These are phyloP conservation scores for Metschnikowia shivogae DNA, from an alignment of 805 yeast species.

Conservation along the genomic window DNA sequence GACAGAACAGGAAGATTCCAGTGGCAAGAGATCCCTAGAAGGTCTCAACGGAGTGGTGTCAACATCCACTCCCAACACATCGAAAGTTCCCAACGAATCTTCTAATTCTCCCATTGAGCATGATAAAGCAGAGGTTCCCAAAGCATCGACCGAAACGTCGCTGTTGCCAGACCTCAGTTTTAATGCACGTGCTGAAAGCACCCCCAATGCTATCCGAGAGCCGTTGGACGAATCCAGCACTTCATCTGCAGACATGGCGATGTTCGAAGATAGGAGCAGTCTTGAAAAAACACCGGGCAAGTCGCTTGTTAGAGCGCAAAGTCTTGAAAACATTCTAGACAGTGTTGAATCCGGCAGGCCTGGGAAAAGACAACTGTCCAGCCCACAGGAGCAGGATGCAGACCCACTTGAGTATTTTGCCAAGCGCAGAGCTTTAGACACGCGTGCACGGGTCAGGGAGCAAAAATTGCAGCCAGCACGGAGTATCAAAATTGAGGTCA, in stretches of 20 bases:
- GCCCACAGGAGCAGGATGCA: not conserved
- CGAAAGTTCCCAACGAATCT: not conserved
- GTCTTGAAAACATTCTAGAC: constrained; percentile 3
- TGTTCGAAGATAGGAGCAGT: not conserved
- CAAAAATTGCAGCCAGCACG: constrained; percentile 2
- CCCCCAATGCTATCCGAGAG: constrained; percentile 1
- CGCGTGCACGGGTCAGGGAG: not conserved
- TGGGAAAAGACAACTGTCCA: not conserved
- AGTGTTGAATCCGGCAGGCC: not conserved
- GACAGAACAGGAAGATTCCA: not conserved
- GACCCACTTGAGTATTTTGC: constrained; percentile 4
- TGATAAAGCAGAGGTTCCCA: not conserved
- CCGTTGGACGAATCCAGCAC: constrained; percentile 1
- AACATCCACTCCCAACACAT: constrained; percentile 3
- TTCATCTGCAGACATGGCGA: constrained; percentile 1
- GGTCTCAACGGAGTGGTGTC: constrained; percentile 1
- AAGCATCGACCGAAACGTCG: not conserved
- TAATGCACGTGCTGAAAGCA: not conserved
- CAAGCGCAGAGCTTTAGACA: constrained; percentile 2
- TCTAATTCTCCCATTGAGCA: not conserved
- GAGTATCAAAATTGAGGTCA: constrained; percentile 3
- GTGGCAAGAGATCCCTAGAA: not conserved
- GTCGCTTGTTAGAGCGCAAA: not conserved
- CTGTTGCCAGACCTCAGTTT: not conserved
- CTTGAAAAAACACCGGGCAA: not conserved